A percentile compares a stretch with the other conserved stretches of the same genome.
Evolutionary conservation across 768 basidiomycete species (phyloP).

Genomic region (Pisolithus albus): DNA sequence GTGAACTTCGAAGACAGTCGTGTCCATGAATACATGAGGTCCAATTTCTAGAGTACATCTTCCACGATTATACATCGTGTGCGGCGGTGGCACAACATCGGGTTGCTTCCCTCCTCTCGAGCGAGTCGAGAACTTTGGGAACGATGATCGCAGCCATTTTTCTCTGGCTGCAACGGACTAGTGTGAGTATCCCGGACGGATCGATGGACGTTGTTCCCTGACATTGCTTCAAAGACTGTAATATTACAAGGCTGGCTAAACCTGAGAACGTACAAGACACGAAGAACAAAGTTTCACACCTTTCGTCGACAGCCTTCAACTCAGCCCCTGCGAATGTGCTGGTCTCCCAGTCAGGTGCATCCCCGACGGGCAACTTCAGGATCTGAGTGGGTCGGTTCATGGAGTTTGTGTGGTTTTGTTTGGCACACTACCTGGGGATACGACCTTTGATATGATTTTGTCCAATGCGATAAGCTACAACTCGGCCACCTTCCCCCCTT

Average conservation of each 20-base stretch:
- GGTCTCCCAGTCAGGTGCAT: conserved; percentile 55
- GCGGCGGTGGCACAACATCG: conserved; percentile 52
- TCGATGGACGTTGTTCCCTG: conserved; percentile 8
- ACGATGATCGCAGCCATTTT: conserved; percentile 56
- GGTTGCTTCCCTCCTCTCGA: conserved; percentile 51
- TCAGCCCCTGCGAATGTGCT: conserved; percentile 34
- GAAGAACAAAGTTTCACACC: conserved; percentile 30
- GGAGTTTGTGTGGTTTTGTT: conserved; percentile 25
- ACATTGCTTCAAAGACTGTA: conserved; percentile 72
- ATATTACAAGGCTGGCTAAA: conserved; percentile 45
- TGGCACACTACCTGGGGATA: not conserved
- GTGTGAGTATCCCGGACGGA: conserved; percentile 11
- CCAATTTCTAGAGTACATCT: conserved; percentile 69
- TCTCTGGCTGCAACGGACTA: conserved; percentile 48
- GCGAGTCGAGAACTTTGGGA: conserved; percentile 67
- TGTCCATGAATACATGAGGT: conserved; percentile 65
- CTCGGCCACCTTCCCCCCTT: not conserved
- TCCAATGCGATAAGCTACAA: not conserved
- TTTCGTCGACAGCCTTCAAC: conserved; percentile 49
- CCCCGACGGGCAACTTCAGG: conserved; percentile 47
- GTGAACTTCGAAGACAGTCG: conserved; percentile 65
- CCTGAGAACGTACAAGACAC: conserved; percentile 5
- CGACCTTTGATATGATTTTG: not conserved
- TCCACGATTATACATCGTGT: conserved; percentile 58
- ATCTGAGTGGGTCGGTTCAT: conserved; percentile 22